These are phyloP conservation scores for Cercis canadensis DNA, from an alignment of 306 rosid species.

Conservation along the genomic window DNA sequence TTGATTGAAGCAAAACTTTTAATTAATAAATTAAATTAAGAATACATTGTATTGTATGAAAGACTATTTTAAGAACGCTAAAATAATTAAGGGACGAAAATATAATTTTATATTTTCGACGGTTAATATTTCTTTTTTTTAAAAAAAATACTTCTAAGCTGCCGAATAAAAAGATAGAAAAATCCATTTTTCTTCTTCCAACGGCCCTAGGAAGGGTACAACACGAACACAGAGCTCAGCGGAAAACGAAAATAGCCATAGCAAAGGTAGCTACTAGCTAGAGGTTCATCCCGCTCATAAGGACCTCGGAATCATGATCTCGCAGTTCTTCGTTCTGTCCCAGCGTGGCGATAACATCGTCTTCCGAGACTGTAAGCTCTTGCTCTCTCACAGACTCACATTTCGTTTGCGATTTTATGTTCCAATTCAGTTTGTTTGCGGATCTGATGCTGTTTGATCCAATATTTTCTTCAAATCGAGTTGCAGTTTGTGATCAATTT, in stretches of 20 bases:
- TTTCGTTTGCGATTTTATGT: slow-evolving; percentile 3
- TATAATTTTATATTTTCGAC: too few relatives aligned
- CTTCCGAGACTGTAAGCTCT: slow-evolving; percentile 51
- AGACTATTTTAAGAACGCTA: too few relatives aligned
- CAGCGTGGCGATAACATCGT: slow-evolving; percentile 63
- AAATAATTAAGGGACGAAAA: too few relatives aligned
- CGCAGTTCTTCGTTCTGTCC: slow-evolving; percentile 57
- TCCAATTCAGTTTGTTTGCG: not conserved
- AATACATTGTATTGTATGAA: too few relatives aligned
- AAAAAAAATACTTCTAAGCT: too few relatives aligned
- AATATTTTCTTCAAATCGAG: slow-evolving; percentile 3
- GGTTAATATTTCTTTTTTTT: too few relatives aligned
- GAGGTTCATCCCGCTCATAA: not conserved
- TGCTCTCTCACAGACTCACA: slow-evolving; percentile 17
- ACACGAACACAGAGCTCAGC: not conserved
- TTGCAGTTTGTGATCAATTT: not conserved
- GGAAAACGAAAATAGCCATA: slow-evolving; percentile 8
- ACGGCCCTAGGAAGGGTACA: too few relatives aligned
- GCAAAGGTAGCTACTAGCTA: slow-evolving; percentile 11
- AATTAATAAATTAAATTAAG: too few relatives aligned
- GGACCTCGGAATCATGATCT: slow-evolving; percentile 45
- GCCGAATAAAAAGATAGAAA: too few relatives aligned
- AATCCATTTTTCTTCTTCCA: too few relatives aligned
- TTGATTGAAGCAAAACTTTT: too few relatives aligned
- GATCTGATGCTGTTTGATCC: slow-evolving; percentile 45